phyloP scores from a whole-genome alignment of 2,329 filamentous ascomycete genomes.

The Calonectria pteridis region DNA sequence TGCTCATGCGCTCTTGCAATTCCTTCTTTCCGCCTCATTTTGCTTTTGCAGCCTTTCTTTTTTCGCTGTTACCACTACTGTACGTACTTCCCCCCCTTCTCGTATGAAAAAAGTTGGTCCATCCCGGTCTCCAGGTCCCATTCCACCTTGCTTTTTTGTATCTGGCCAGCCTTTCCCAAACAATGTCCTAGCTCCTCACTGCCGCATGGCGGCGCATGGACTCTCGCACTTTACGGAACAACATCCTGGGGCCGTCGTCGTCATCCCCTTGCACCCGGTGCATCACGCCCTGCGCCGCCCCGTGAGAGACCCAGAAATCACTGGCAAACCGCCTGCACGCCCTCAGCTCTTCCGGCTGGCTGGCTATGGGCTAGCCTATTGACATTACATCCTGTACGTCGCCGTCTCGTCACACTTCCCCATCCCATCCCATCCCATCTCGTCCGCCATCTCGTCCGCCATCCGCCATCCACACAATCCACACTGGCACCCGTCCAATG shows the following conservation, averaged over 20 bases:
- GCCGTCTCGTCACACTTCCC: slow-evolving; percentile 11
- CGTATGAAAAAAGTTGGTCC: slow-evolving; percentile 13
- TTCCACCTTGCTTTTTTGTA: slow-evolving; percentile 34
- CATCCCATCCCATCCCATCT: slow-evolving; percentile 2
- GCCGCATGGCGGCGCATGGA: slow-evolving; percentile 34
- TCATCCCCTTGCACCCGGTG: slow-evolving; percentile 37
- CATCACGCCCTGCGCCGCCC: slow-evolving; percentile 17
- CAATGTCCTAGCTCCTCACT: slow-evolving; percentile 29
- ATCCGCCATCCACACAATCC: slow-evolving; percentile 1
- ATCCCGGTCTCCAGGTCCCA: slow-evolving; percentile 9
- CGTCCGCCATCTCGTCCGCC: background rate
- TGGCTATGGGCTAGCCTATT: slow-evolving; percentile 11
- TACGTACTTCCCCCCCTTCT: background rate
- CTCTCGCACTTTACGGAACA: slow-evolving; percentile 32
- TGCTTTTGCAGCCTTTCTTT: slow-evolving; percentile 36
- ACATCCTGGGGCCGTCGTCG: slow-evolving; percentile 32
- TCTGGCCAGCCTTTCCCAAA: slow-evolving; percentile 43
- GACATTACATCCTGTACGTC: slow-evolving; percentile 1
- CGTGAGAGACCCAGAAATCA: slow-evolving; percentile 3
- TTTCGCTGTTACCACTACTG: slow-evolving; percentile 7
- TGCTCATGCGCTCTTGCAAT: slow-evolving; percentile 16
- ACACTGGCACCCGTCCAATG: background rate
- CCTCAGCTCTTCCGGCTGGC: slow-evolving; percentile 15
- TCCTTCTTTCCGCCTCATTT: slow-evolving; percentile 38
- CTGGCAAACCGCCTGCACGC: slow-evolving; percentile 11